Base-by-base conservation (phyloP, 331 rosid species). In the Spiraea crenata region DNA sequence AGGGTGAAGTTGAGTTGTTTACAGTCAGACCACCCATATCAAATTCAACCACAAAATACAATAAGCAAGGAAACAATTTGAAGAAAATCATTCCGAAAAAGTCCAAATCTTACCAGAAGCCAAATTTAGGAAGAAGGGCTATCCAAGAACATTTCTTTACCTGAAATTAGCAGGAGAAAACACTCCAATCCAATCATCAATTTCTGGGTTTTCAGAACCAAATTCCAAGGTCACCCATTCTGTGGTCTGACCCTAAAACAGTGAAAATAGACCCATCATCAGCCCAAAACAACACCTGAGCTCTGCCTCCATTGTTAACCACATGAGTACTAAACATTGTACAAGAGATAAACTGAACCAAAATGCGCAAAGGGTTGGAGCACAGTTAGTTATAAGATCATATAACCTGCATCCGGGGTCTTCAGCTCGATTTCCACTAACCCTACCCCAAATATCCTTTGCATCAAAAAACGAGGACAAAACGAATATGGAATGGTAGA, bases 161-260 rank as follows among this genome's bases (percentile, higher is more conserved):
- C 92, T 90, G 71, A 88, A 88, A 80, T 90, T 88, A 46, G 92
- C 84, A 14, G 97, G 95, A 63, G 95, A 90, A 80, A 88, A 90
- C 49, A 81, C 90, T 51, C 92, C 95, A 81, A 90, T 85, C 92
- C 92, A 88, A 77, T 90, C 92, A 76, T 86, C 85, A 68, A 12
- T 31, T 54, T 89, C 78, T 38, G 97, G 97, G 61, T 78, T 63
- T 65, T 87, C 85, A 72, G 87, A 67, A 65, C 82, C 76, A 71
- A 73, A 90, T 77, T 85, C 88, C 59, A 88, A 10, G 2, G 65
- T 76, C 8, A 88, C 73, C 92, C 90, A 88, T 77, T 88, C 95
- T 54, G 86, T 62, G 62, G 67, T 82, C 77, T 83, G 75, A 14
- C 86, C 90, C 92, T 84, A 74, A 51, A 81, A 76, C 60, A 65